A percentile compares a stretch with the other conserved stretches of the same genome.
These are phyloP conservation scores for Claviceps sorghi DNA, from an alignment of 2,329 filamentous ascomycete species.

Conservation along the genomic window DNA sequence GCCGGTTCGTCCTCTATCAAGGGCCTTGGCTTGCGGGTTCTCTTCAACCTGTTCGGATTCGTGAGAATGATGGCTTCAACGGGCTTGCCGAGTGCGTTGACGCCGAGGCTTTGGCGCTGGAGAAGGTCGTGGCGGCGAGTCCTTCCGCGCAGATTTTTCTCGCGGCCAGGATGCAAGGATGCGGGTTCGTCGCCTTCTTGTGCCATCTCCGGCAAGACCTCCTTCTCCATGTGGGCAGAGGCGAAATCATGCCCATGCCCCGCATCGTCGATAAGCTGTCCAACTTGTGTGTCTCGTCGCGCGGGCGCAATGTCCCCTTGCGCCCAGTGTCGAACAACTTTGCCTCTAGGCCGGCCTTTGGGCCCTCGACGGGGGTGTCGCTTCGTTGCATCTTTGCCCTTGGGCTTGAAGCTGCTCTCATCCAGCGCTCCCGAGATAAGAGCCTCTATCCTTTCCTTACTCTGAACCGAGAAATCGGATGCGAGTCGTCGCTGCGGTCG, in stretches of 20 bases:
- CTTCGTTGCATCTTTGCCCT: background rate
- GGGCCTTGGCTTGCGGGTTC: constrained; percentile 6
- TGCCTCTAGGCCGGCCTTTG: constrained; percentile 1
- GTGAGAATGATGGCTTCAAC: constrained; percentile 34
- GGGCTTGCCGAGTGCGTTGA: constrained; percentile 20
- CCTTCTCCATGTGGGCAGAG: background rate
- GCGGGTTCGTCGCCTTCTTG: background rate
- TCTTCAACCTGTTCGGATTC: constrained; percentile 19
- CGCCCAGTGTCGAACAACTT: constrained; percentile 3
- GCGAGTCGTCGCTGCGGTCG: constrained; percentile 10
- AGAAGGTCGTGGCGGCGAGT: constrained; percentile 15
- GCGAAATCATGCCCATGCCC: background rate
- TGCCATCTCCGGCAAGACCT: background rate
- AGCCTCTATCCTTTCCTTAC: constrained; percentile 13
- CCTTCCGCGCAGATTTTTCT: background rate
- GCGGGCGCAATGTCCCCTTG: constrained; percentile 5
- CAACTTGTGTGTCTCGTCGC: background rate
- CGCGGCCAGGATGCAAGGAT: background rate
- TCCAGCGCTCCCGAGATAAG: constrained; percentile 10
- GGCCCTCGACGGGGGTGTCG: background rate
- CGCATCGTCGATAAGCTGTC: background rate
- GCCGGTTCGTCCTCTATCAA: constrained; percentile 10
- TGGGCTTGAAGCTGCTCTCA: background rate
- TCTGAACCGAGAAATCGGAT: constrained; percentile 11
- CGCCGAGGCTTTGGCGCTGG: constrained; percentile 15